Percentiles rank a stretch among this genome's conserved stretches.
phyloP scores from a whole-genome alignment of 345 rosid genomes.

The Zanthoxylum bungeanum region DNA sequence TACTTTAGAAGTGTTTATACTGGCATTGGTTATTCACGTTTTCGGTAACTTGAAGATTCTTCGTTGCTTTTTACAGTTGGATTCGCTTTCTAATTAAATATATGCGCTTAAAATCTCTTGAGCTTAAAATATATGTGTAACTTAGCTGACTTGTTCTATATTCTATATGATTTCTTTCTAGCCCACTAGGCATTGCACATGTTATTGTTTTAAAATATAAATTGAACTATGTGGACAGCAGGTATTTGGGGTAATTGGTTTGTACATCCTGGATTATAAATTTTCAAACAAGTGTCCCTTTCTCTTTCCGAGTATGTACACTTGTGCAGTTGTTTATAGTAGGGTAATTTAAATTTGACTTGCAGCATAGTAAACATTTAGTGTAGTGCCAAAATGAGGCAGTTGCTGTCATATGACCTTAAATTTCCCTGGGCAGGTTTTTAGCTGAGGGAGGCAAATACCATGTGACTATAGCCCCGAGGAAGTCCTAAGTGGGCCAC shows the following conservation, averaged over 20 bases:
- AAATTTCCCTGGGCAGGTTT: neutral
- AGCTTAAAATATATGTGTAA: neutral
- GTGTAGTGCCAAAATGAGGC: constrained; percentile 2
- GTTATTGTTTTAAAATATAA: too few relatives aligned
- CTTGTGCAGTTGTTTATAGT: too few relatives aligned
- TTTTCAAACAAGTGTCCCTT: too few relatives aligned
- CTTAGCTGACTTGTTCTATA: neutral
- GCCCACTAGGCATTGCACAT: too few relatives aligned
- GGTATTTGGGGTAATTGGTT: too few relatives aligned
- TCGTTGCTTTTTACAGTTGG: too few relatives aligned
- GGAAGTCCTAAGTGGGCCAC: constrained; percentile 12
- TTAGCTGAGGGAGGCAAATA: neutral
- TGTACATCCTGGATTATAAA: neutral
- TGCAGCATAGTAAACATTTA: neutral
- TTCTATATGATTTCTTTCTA: too few relatives aligned
- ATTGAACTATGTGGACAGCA: too few relatives aligned
- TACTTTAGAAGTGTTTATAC: neutral
- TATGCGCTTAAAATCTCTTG: neutral
- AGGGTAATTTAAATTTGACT: too few relatives aligned
- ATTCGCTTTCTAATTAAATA: neutral
- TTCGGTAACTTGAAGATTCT: neutral
- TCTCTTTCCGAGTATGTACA: too few relatives aligned
- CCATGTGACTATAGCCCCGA: constrained; percentile 18
- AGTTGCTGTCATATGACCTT: neutral
- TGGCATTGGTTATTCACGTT: neutral